Percentiles rank a stretch among this genome's conserved stretches.
Evolutionary conservation across 2,329 filamentous ascomycete genomes (phyloP).

Genomic region (Macrophomina pseudophaseolina): DNA sequence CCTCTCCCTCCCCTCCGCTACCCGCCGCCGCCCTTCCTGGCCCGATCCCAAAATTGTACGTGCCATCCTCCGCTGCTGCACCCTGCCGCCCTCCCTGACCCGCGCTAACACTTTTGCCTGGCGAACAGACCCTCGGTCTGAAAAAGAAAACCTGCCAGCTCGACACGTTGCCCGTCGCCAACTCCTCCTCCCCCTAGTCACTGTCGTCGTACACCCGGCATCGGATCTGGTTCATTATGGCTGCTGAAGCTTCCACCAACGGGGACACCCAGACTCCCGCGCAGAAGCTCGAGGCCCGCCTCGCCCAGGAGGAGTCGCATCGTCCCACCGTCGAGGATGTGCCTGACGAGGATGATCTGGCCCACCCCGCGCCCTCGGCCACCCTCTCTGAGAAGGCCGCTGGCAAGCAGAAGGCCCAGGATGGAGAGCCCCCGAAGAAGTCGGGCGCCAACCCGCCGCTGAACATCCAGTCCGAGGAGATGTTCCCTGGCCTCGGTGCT

Average conservation of each 20-base stretch:
- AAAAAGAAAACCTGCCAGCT: slow-evolving; percentile 32
- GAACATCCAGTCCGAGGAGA: slow-evolving; percentile 86
- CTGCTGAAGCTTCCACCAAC: slow-evolving; percentile 43
- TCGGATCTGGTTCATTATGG: slow-evolving; percentile 34
- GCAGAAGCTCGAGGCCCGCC: slow-evolving; percentile 69
- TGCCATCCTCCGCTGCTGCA: slow-evolving; percentile 29
- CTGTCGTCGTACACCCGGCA: slow-evolving; percentile 25
- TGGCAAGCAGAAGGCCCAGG: slow-evolving; percentile 69
- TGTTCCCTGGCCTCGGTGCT: slow-evolving; percentile 89
- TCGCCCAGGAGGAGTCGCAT: slow-evolving; percentile 58
- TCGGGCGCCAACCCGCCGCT: slow-evolving; percentile 52
- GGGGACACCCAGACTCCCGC: slow-evolving; percentile 47
- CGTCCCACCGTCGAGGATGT: slow-evolving; percentile 79
- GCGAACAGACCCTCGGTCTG: slow-evolving; percentile 40
- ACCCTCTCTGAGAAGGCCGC: slow-evolving; percentile 67
- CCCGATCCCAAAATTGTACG: not conserved
- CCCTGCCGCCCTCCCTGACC: too few relatives aligned
- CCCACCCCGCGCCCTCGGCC: slow-evolving; percentile 59
- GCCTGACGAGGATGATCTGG: slow-evolving; percentile 76
- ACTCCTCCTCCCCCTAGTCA: slow-evolving; percentile 37
- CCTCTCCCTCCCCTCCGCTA: not conserved
- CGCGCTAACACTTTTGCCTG: slow-evolving; percentile 44
- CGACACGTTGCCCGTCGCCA: slow-evolving; percentile 41
- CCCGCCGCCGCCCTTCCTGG: not conserved
- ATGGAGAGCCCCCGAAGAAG: slow-evolving; percentile 46